phyloP scores from a whole-genome alignment of 352 stramenopile species.

The Phytophthora foliorum region DNA sequence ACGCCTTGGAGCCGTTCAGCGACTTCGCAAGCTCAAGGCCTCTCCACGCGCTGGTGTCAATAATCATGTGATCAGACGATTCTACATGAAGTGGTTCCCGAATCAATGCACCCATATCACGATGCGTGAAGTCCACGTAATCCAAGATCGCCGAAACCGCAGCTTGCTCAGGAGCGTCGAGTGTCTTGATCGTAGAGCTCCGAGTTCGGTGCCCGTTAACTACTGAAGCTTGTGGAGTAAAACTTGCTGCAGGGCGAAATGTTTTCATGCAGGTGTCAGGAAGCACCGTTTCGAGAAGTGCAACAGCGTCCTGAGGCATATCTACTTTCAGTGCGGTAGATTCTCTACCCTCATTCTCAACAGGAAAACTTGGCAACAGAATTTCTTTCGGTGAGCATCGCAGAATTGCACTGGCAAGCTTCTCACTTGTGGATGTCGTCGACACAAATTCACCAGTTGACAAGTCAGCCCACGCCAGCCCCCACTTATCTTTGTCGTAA shows the following conservation, averaged over 20 bases:
- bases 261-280: conserved; percentile 71
- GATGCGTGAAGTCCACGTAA: conserved; percentile 76
- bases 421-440: conserved; percentile 62
- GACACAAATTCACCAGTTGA: conserved; percentile 85
- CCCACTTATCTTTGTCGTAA: conserved; percentile 46
- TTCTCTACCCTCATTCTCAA: neutral
- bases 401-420: conserved; percentile 66
- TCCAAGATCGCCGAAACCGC: conserved; percentile 67
- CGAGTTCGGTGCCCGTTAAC: conserved; percentile 10
- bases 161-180: conserved; percentile 42
- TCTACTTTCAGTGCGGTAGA: neutral
- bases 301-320: conserved; percentile 29
- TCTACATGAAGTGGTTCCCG: conserved; percentile 63
- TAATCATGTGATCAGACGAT: conserved; percentile 82
- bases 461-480: conserved; percentile 78
- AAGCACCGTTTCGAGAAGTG: conserved; percentile 51
- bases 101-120: conserved; percentile 43
- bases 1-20: conserved; percentile 60
- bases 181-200: conserved; percentile 15
- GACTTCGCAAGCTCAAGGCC: conserved; percentile 77
- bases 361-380: conserved; percentile 49
- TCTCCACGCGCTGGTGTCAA: conserved; percentile 79
- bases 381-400: conserved; percentile 78
- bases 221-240: conserved; percentile 7
- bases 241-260: conserved; percentile 50